Evolutionary conservation across 2,329 filamentous ascomycete species (phyloP).

Genomic region (Lecanosticta acicola): DNA sequence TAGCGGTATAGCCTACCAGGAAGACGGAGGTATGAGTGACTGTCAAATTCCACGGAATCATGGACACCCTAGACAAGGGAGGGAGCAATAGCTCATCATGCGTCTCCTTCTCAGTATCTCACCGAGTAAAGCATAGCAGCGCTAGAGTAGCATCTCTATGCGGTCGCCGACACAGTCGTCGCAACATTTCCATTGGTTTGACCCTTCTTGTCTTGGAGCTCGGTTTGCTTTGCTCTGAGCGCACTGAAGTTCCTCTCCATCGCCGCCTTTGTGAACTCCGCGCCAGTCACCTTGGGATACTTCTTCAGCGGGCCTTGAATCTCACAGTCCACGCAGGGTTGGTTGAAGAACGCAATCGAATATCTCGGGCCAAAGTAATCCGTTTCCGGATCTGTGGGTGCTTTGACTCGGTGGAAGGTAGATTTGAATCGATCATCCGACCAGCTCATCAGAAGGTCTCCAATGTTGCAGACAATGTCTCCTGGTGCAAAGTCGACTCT

Average conservation of each 20-base stretch:
- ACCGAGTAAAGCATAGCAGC: no score
- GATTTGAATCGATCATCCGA: slow-evolving; percentile 63
- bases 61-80: no score
- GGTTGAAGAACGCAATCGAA: slow-evolving; percentile 62
- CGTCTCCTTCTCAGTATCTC: no score
- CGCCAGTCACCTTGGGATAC: slow-evolving; percentile 56
- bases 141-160: no score
- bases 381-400: slow-evolving; percentile 47
- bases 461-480: slow-evolving; percentile 60
- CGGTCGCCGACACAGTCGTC: not conserved
- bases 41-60: no score
- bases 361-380: slow-evolving; percentile 57
- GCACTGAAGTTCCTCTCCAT: slow-evolving; percentile 53
- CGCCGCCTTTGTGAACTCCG: slow-evolving; percentile 54
- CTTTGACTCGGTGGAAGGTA: slow-evolving; percentile 60
- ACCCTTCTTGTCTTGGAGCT: not conserved
- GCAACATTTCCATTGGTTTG: not conserved
- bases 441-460: slow-evolving; percentile 62
- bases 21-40: no score
- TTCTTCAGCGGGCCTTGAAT: slow-evolving; percentile 59
- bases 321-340: slow-evolving; percentile 52
- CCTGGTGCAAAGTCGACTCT: slow-evolving; percentile 52
- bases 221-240: slow-evolving; percentile 45
- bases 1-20: no score
- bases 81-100: no score